phyloP scores from a whole-genome alignment of 2,329 filamentous ascomycete species.

The Apiospora kogelbergensis region DNA sequence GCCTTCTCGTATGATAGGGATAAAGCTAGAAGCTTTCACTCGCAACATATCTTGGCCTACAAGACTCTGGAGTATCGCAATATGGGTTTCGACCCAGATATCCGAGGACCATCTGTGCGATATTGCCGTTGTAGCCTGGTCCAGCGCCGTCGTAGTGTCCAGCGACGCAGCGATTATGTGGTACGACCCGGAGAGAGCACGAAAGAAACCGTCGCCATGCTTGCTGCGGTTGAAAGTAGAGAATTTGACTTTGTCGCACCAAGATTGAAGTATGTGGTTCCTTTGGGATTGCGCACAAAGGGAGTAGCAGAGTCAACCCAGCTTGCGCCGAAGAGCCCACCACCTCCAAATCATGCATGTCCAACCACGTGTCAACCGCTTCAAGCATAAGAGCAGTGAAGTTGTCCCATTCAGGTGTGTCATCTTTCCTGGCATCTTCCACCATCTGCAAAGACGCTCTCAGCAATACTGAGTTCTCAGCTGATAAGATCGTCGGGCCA shows the following conservation, averaged over 20 bases:
- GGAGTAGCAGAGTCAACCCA: constrained; percentile 48
- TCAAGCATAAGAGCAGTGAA: constrained; percentile 28
- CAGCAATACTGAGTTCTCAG: constrained; percentile 11
- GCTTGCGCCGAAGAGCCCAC: constrained; percentile 51
- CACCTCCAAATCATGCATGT: constrained; percentile 50
- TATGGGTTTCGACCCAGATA: constrained; percentile 49
- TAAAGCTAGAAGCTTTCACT: constrained; percentile 40
- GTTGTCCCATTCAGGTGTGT: constrained; percentile 17
- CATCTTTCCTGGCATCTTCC: constrained; percentile 15
- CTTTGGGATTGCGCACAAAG: constrained; percentile 40
- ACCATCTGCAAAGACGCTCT: constrained; percentile 17
- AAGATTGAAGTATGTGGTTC: constrained; percentile 41
- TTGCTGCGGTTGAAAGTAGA: constrained; percentile 33
- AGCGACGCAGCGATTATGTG: constrained; percentile 33
- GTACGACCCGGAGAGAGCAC: constrained; percentile 52
- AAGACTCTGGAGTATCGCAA: constrained; percentile 56
- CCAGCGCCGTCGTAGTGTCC: constrained; percentile 7
- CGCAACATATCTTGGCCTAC: constrained; percentile 45
- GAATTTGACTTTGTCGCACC: constrained; percentile 44
- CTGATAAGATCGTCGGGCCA: constrained; percentile 17
- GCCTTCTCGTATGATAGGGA: constrained; percentile 52
- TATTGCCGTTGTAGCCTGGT: constrained; percentile 43
- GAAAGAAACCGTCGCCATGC: constrained; percentile 52
- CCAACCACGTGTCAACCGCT: constrained; percentile 46
- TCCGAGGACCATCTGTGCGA: constrained; percentile 54